Base-by-base conservation (phyloP, 2,329 filamentous ascomycete genomes). In the Ceratocystis lukuohia region DNA sequence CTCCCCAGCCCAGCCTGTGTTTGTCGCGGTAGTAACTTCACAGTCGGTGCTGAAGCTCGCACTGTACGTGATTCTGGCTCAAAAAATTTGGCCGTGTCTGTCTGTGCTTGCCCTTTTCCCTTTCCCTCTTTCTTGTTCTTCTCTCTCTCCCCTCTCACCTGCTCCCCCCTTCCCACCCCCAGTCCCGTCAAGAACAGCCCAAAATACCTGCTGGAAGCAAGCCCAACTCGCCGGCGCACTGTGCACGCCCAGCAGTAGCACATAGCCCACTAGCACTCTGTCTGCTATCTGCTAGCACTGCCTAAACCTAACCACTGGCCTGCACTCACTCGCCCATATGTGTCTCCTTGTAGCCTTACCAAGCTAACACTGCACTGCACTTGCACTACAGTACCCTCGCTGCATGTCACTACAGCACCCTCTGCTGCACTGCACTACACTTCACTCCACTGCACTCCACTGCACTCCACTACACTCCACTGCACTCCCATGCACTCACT, bases 1-100 rank as follows among this genome's bases (percentile, higher is more conserved):
- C 45, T 7, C 45, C 45, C 7, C 45, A 48, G 33, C 25, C 17
- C 44, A 56, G 50, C 22, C 50, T 25, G 61, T 61, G 56, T 68
- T 68, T 68, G 67, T 68, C 67, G 67, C 65, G 65, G 56, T 62
- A 10, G 64, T 64, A 64, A 25, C 50, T 25, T 56, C 10, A 28
- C 20, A 61, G 50, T 30, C 28, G 28, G 30, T 17, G 5, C 10
- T 12, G 3, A 5, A 2, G 22, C 8, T 22, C 45, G 20, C 67
- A 68, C 67, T 66, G 67, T 68, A 66, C 64, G 67, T 66, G 66
- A 57, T 57, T 65, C 45, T 25, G 20, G 15, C 15, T 37, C 22
- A 28, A 12, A 41, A 37, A n/a, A 25, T 17, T 37, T 46, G n/a
- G 33, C 37, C 53, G 8, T 37, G 10, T 48, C 20, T 61, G 56